Base-by-base conservation (phyloP, 805 yeast genomes). In the Nakazawaea siamensis region DNA sequence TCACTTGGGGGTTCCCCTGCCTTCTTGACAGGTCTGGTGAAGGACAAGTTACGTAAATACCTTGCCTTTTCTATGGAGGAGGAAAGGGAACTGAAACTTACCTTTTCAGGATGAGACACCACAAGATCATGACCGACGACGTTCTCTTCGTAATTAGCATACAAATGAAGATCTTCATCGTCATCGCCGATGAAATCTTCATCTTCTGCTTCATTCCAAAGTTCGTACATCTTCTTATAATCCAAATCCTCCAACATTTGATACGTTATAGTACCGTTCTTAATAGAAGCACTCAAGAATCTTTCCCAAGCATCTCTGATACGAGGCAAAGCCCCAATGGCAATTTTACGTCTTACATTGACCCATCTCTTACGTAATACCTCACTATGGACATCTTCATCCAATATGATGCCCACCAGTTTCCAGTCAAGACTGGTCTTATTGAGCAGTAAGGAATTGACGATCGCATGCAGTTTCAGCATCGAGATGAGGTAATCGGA, bases 61-160 rank as follows among this genome's bases (percentile, higher is more conserved):
- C 18, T 64, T 57, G 9, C 69, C 69, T 45, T 83, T 88, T 35
- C 81, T 71, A 46, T 80, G 86, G 35, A 80, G 60, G 80, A 83
- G 75, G 1, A 94, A 79, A 19, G 70, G 64, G 33, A 68, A 33
- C 64, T 59, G 18, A 70, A 62, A 17, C 72, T 75, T 21, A 49
- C 58, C 19, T 54, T 44, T 5, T 42, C 41, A 12, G 44, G 51
- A 5, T 45, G 26, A 14, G 56, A 55, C 7, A 58, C 60, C 4
- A 6, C 13, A 1, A 60, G 53, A 35, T 73, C 63, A 1, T 60
- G 58, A 18, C 60, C 66, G 15, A 56, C 53, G 20, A 54, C 56
- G 48, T 80, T 81, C 12, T 67, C 75, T 3, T 60, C 64, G 44
- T 59, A 62, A 27, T 63, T 54, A 2, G 50, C 45, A 39, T 47